Evolutionary conservation across 768 basidiomycete genomes (phyloP), one percentile per base, ranked within the genome.

Genomic region (Mycena sanguinolenta): DNA sequence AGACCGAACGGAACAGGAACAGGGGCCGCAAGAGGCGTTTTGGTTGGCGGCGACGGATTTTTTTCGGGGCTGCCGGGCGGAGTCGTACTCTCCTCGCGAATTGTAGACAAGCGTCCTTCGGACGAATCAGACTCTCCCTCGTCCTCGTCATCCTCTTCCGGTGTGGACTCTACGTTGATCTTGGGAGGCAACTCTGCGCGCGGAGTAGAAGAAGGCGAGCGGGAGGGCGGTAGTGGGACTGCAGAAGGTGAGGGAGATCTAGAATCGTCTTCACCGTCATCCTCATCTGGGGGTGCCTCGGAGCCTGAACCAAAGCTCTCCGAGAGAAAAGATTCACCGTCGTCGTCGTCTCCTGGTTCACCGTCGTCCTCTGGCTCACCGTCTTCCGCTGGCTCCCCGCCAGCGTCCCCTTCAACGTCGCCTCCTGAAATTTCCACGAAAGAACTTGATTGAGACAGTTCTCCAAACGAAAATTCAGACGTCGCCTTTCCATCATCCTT

Each of bases 41-140:
- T 80, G 46, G 79, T 78, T 27, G 75, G 72, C 1, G 87, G 82
- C n/a, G 85, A 46, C 82, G 75, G 30, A 42, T 84, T 82, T 72
- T 85, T 88, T 27, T 79, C 75, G 0, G 92, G 91, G n/a, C 91
- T 89, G 2, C 85, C 88, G 19, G 91, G 90, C 14, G 92, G 90
- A 13, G 92, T 93, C 0, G 89, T 89, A 70, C 85, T 90, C 34
- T 79, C 77, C 57, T 87, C 87, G 52, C 79, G 76, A 25, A 76
- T 76, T 10, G 80, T 79, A 9, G 83, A 79, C 28, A 79, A 70
- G 9, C 77, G 74, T 61, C 69, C 64, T 14, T 74, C 64, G 25
- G 76, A 70, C 62, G 57, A 73, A 54, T 73, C 72, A 4, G 72
- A 73, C 57, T 76, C 66, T 25, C 60, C 59, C 13, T 74, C 66